Conservation (phyloP, 2,329 filamentous ascomycete genomes). For the Fusarium camptoceras region DNA sequence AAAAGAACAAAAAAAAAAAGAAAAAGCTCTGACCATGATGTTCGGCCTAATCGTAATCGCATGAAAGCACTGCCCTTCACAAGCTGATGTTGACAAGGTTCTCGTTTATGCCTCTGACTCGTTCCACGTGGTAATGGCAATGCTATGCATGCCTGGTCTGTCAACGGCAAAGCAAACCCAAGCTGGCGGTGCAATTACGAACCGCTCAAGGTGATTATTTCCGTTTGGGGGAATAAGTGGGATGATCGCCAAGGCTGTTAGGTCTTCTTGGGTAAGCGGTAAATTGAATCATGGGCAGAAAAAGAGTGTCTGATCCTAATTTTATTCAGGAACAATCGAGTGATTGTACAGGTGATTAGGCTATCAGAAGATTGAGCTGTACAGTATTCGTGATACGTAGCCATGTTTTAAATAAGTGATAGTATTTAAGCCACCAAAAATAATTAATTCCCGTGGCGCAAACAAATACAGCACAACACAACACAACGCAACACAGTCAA, state of each 20-base stretch:
- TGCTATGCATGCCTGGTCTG: not conserved
- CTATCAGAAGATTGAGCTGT: not conserved
- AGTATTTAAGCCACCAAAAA: not conserved
- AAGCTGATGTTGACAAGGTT: slow-evolving; percentile 2
- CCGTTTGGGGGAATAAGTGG: slow-evolving; percentile 20
- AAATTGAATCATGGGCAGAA: slow-evolving; percentile 2
- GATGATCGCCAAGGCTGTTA: slow-evolving; percentile 12
- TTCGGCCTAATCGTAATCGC: not conserved
- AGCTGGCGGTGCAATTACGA: slow-evolving; percentile 21
- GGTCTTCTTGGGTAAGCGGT: not conserved
- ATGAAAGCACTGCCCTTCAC: not conserved
- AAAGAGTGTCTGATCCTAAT: not conserved
- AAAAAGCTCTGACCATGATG: not conserved
- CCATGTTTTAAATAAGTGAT: not conserved
- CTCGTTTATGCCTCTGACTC: not conserved
- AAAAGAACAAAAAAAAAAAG: not conserved
- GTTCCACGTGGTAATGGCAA: slow-evolving; percentile 6
- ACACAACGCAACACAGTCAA: not conserved
- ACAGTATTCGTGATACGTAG: not conserved
- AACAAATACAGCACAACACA: no score
- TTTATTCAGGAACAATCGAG: not conserved
- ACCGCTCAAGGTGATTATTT: not conserved
- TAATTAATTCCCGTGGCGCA: not conserved
- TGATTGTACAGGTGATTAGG: not conserved
- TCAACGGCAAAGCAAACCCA: slow-evolving; percentile 8